Conservation (phyloP, 1,284 basidiomycete genomes). For the Cutaneotrichosporon sp. region DNA sequence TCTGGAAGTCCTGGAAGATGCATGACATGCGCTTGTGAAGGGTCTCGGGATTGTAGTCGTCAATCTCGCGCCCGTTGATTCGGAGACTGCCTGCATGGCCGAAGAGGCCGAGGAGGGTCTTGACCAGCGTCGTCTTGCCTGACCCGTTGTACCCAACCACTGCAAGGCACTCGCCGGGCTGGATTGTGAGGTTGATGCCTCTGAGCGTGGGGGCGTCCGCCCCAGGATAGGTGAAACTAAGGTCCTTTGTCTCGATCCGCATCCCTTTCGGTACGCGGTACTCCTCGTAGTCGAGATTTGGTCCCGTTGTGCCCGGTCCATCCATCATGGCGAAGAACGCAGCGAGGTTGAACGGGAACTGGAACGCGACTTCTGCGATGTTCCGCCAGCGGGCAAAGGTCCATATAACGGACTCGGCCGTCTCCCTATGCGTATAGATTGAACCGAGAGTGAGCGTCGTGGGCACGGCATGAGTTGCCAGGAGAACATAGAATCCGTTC, state of each 20-base stretch:
- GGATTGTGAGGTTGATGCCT: slow-evolving; percentile 63
- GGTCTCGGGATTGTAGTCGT: slow-evolving; percentile 59
- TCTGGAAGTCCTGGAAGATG: slow-evolving; percentile 74
- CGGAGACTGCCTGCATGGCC: slow-evolving; percentile 57
- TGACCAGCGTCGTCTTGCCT: slow-evolving; percentile 72
- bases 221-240: slow-evolving; percentile 73
- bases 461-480: slow-evolving; percentile 62
- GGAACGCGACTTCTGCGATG: slow-evolving; percentile 70
- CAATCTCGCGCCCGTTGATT: slow-evolving; percentile 64
- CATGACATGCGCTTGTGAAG: slow-evolving; percentile 66
- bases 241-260: slow-evolving; percentile 63
- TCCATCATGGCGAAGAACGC: slow-evolving; percentile 70
- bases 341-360: slow-evolving; percentile 72
- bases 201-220: slow-evolving; percentile 59
- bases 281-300: slow-evolving; percentile 25
- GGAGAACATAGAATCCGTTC: slow-evolving; percentile 51
- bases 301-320: slow-evolving; percentile 52
- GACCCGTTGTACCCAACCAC: slow-evolving; percentile 59
- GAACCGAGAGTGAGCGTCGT: slow-evolving; percentile 64
- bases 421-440: slow-evolving; percentile 66
- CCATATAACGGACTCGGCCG: slow-evolving; percentile 46
- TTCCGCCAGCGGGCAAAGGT: slow-evolving; percentile 21
- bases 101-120: slow-evolving; percentile 67
- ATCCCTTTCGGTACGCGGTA: slow-evolving; percentile 52
- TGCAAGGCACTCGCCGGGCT: slow-evolving; percentile 69